Percentiles rank a stretch among this genome's conserved stretches.
phyloP scores from a whole-genome alignment of 345 rosid genomes.

The Hibiscus trionum region DNA sequence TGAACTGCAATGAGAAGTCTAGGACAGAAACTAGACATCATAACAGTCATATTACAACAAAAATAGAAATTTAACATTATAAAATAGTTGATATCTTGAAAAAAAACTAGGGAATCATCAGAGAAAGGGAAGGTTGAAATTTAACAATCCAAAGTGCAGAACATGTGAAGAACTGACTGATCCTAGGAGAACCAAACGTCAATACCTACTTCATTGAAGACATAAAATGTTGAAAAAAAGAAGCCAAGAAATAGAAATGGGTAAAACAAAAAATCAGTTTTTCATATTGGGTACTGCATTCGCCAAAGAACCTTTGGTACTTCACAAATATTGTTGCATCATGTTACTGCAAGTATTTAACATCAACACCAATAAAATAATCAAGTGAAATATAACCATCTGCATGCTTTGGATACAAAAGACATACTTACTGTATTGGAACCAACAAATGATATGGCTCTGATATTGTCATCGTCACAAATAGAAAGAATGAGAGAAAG shows the following conservation, averaged over 20 bases:
- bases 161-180: neutral
- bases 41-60: neutral
- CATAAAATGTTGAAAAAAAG: neutral
- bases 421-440: constrained; percentile 70
- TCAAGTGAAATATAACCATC: neutral
- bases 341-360: neutral
- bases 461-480: constrained; percentile 74
- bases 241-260: neutral
- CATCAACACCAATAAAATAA: neutral
- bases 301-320: neutral
- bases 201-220: neutral
- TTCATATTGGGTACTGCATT: neutral
- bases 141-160: neutral
- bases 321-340: constrained; percentile 1
- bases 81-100: neutral
- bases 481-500: too few species aligned
- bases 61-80: neutral
- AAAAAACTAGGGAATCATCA: neutral
- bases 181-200: neutral
- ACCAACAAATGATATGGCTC: constrained; percentile 91
- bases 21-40: neutral
- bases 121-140: neutral
- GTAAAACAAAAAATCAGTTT: neutral
- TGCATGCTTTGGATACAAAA: neutral
- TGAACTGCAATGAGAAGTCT: neutral